Evolutionary conservation across 129 eudicot species (phyloP).

Genomic region (Cynara cardunculus): DNA sequence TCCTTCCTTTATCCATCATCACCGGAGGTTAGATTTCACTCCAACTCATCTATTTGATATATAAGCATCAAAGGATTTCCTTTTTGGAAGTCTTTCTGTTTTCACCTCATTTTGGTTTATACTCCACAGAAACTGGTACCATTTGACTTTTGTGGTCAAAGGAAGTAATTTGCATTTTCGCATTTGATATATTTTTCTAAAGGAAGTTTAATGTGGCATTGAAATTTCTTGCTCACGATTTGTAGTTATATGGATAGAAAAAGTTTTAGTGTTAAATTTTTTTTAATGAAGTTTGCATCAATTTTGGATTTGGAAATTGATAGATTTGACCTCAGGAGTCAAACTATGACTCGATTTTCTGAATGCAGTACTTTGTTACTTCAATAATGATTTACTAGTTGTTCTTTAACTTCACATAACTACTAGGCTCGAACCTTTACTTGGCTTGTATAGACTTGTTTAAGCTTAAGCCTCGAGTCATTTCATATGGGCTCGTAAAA

Average conservation of each 20-base stretch:
- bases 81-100: background rate
- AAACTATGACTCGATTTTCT: background rate
- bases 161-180: background rate
- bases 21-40: slow-evolving; percentile 57
- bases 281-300: background rate
- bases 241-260: background rate
- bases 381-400: background rate
- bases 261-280: background rate
- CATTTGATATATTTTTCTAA: background rate
- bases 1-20: slow-evolving; percentile 65
- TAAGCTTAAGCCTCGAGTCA: background rate
- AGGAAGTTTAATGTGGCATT: background rate
- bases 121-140: background rate
- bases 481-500: background rate
- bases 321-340: background rate
- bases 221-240: background rate
- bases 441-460: background rate
- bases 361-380: background rate
- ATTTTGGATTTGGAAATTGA: background rate
- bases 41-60: background rate
- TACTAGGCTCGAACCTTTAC: background rate
- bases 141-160: background rate
- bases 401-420: background rate
- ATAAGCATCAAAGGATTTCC: background rate
- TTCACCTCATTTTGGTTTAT: background rate